Percentiles rank a stretch among this genome's conserved stretches.
Conservation (phyloP, 345 rosid species). For the Syzygium aromaticum region DNA sequence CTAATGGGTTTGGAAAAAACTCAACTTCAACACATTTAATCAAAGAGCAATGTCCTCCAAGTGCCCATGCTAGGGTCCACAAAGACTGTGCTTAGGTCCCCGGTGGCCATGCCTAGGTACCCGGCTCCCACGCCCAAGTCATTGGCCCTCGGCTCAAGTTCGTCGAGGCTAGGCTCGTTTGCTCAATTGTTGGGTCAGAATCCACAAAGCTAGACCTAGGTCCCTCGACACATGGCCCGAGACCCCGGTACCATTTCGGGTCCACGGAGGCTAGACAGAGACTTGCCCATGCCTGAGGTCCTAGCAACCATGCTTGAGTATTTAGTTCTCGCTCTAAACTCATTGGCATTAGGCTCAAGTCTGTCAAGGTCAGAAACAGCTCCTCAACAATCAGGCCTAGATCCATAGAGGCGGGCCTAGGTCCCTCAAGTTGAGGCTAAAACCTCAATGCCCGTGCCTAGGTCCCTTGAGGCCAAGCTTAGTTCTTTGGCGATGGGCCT, state of each 20-base stretch:
- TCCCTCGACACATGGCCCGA: neutral
- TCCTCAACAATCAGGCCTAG: fast-evolving
- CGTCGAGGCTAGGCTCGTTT: neutral
- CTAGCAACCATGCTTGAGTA: neutral
- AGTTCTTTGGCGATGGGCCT: neutral
- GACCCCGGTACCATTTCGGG: neutral
- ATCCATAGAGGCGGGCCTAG: neutral
- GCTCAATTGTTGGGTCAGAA: neutral
- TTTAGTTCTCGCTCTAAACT: too few relatives aligned
- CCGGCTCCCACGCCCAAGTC: neutral
- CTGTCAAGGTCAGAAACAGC: neutral
- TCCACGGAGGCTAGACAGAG: neutral
- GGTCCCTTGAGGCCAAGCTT: neutral
- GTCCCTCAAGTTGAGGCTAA: neutral
- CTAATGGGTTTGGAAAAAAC: neutral
- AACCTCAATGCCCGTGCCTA: neutral
- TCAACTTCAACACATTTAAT: neutral
- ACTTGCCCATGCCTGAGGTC: neutral
- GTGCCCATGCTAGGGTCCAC: neutral
- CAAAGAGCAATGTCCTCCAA: neutral
- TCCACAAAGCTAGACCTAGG: neutral
- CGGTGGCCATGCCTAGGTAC: neutral
- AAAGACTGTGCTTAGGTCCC: neutral
- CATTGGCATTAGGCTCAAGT: neutral
- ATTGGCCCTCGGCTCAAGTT: neutral